Evolutionary conservation across 2,329 filamentous ascomycete species (phyloP).

Genomic region (Chaetoscypha palmicola): DNA sequence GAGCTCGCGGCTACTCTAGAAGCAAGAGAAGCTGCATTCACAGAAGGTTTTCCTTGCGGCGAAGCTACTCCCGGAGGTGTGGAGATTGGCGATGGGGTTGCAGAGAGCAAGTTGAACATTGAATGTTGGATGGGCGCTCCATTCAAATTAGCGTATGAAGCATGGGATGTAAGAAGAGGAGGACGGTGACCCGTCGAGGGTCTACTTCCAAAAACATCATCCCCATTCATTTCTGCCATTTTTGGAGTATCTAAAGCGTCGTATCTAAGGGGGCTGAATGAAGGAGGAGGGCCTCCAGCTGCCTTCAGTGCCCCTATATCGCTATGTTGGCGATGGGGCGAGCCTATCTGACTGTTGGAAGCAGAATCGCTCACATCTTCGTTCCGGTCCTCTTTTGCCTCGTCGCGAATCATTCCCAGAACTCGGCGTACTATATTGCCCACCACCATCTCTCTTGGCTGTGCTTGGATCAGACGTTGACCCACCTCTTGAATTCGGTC

Average conservation of each 20-base stretch:
- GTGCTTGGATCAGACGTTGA: slow-evolving; percentile 63
- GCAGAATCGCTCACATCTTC: slow-evolving; percentile 36
- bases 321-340: slow-evolving; percentile 21
- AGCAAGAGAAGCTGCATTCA: slow-evolving; percentile 25
- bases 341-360: slow-evolving; percentile 26
- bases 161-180: slow-evolving; percentile 53
- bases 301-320: slow-evolving; percentile 13
- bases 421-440: slow-evolving; percentile 92
- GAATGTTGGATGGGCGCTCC: slow-evolving; percentile 53
- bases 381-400: slow-evolving; percentile 74
- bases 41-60: slow-evolving; percentile 34
- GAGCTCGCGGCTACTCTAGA: slow-evolving; percentile 26
- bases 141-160: slow-evolving; percentile 53
- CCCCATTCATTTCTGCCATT: slow-evolving; percentile 14
- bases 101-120: slow-evolving; percentile 82
- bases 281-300: slow-evolving; percentile 12
- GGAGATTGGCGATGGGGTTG: slow-evolving; percentile 47
- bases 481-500: slow-evolving; percentile 75
- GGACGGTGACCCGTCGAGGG: slow-evolving; percentile 41
- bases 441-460: slow-evolving; percentile 84
- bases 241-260: slow-evolving; percentile 22
- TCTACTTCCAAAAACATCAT: slow-evolving; percentile 21
- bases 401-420: slow-evolving; percentile 83
- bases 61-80: slow-evolving; percentile 47
- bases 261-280: slow-evolving; percentile 26